Evolutionary conservation across 352 stramenopile genomes (phyloP).

Genomic region (Globisporangium paroecandrum): DNA sequence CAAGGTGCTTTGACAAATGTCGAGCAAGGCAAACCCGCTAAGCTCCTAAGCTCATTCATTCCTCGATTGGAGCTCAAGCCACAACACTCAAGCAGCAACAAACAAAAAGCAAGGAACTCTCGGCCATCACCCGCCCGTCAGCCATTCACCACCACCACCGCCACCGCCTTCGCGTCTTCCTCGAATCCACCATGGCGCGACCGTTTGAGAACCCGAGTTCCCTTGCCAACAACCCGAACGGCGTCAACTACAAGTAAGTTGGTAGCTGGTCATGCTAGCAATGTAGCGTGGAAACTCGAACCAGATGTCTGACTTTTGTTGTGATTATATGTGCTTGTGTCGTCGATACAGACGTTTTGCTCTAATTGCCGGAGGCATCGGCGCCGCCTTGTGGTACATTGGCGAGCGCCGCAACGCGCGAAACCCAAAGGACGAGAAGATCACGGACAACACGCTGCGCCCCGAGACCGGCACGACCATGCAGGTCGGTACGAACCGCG

Average conservation of each 20-base stretch:
- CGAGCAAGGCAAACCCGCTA: background rate
- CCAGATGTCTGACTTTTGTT: too few relatives aligned
- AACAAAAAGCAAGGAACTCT: background rate
- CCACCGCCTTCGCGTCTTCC: background rate
- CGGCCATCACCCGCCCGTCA: background rate
- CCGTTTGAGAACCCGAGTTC: background rate
- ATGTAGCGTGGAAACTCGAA: background rate
- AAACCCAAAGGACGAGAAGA: background rate
- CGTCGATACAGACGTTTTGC: conserved; percentile 4
- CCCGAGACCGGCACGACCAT: conserved; percentile 6
- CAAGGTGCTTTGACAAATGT: background rate
- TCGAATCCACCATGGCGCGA: background rate
- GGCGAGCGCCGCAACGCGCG: background rate
- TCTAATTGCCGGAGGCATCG: conserved; percentile 27
- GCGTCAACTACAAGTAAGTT: conserved; percentile 3
- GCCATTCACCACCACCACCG: conserved; percentile 6
- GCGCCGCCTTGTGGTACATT: conserved; percentile 32
- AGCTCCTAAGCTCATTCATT: background rate
- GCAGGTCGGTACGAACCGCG: conserved; percentile 14
- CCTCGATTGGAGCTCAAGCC: background rate
- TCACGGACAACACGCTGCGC: background rate
- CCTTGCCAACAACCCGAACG: background rate
- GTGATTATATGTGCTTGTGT: background rate
- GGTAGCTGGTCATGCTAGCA: background rate
- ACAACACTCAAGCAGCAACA: background rate